These are phyloP conservation scores for Herpetomonas tarakana DNA, from an alignment of 208 protist species.

Conservation along the genomic window DNA sequence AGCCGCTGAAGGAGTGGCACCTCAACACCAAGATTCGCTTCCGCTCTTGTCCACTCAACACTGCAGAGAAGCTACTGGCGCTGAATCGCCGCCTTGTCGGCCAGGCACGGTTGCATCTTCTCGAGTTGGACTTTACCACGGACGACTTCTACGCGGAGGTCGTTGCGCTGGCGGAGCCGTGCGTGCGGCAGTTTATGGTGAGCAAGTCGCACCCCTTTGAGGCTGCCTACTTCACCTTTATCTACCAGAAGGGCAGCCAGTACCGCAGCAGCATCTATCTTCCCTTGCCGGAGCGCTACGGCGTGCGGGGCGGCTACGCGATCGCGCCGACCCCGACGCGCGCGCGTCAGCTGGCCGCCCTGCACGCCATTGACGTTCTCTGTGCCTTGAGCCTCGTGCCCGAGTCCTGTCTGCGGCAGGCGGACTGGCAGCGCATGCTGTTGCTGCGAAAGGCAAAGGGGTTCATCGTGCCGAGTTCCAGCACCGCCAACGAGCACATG, in stretches of 20 bases:
- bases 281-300: conserved; percentile 56
- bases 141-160: conserved; percentile 28
- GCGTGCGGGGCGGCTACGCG: conserved; percentile 61
- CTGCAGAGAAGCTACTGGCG: conserved; percentile 35
- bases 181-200: conserved; percentile 56
- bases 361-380: conserved; percentile 57
- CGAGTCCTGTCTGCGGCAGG: conserved; percentile 16
- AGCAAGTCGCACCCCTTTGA: conserved; percentile 52
- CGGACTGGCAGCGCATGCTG: conserved; percentile 36
- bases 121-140: conserved; percentile 46
- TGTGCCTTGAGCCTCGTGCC: conserved; percentile 56
- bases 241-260: conserved; percentile 33
- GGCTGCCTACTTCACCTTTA: conserved; percentile 32
- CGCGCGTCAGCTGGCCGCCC: conserved; percentile 30
- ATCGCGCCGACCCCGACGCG: conserved; percentile 30
- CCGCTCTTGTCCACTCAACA: conserved; percentile 23
- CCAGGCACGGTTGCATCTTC: conserved; percentile 37
- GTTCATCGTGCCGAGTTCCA: conserved; percentile 33
- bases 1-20: conserved; percentile 56
- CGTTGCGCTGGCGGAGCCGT: conserved; percentile 25
- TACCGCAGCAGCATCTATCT: conserved; percentile 58
- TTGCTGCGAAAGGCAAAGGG: conserved; percentile 39
- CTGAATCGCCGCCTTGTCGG: conserved; percentile 27
- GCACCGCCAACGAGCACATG: conserved; percentile 7
- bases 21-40: conserved; percentile 21